Evolutionary conservation across 108 stramenopile species (phyloP).

Genomic region (Cyclotella baltica): DNA sequence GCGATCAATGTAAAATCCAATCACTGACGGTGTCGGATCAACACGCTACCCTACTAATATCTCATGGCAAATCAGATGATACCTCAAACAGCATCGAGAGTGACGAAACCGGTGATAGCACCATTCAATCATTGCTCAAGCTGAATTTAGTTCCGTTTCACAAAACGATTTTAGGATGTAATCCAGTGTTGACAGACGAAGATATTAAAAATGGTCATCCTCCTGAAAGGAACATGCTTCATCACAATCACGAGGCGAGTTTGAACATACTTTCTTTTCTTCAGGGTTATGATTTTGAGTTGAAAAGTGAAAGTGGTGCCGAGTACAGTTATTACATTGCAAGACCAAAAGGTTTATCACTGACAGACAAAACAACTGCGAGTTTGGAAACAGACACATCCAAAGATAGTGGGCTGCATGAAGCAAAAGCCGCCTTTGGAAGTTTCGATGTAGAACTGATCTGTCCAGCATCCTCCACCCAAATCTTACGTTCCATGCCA

Average conservation of each 20-base stretch:
- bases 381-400: neutral
- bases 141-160: constrained; percentile 60
- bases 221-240: constrained; percentile 43
- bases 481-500: constrained; percentile 63
- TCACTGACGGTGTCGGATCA: constrained; percentile 59
- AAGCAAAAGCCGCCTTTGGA: constrained; percentile 21
- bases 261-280: constrained; percentile 56
- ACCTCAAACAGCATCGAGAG: neutral
- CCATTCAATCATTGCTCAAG: constrained; percentile 54
- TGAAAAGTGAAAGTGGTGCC: constrained; percentile 62
- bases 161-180: constrained; percentile 44
- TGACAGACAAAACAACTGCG: neutral
- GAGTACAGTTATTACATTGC: constrained; percentile 67
- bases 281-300: constrained; percentile 39
- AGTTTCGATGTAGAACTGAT: constrained; percentile 63
- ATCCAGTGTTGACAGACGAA: constrained; percentile 43
- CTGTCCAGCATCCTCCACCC: constrained; percentile 53
- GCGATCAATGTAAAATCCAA: constrained; percentile 42
- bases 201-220: constrained; percentile 22
- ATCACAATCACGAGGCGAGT: constrained; percentile 37
- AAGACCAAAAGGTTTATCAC: constrained; percentile 18
- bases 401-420: neutral
- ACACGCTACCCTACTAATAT: constrained; percentile 56
- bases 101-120: neutral
- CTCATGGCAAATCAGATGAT: constrained; percentile 18